Conservation (phyloP, 2,329 filamentous ascomycete species). For the Zymoseptoria crescenta region DNA sequence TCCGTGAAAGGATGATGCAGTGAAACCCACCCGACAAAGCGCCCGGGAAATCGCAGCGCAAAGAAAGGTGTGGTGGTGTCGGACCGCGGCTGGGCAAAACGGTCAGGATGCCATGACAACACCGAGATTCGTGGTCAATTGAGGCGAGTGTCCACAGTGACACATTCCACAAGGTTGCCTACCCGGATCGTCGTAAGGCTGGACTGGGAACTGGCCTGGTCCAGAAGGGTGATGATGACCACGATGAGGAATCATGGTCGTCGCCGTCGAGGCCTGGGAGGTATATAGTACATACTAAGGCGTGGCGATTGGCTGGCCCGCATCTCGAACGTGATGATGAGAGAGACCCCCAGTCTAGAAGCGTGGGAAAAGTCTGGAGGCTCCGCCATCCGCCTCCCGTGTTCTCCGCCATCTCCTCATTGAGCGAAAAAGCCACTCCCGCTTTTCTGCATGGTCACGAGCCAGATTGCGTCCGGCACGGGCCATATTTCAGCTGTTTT, state of each 20-base stretch:
- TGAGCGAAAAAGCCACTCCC: neutral
- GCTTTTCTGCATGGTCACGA: neutral
- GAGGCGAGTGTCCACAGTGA: neutral
- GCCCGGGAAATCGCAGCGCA: neutral
- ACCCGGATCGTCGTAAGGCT: neutral
- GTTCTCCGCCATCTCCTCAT: neutral
- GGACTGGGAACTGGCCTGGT: neutral
- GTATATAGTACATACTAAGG: too few relatives aligned
- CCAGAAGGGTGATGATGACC: neutral
- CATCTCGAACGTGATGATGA: neutral
- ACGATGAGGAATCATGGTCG: neutral
- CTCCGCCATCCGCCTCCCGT: neutral
- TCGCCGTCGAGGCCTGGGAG: neutral
- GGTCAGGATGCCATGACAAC: neutral
- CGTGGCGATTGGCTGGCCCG: neutral
- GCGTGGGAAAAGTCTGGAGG: neutral
- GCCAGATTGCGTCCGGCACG: neutral
- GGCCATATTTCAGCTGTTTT: neutral
- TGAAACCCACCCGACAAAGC: neutral
- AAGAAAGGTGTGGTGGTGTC: neutral
- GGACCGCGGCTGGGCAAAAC: neutral
- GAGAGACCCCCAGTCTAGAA: neutral
- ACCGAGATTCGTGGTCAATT: neutral
- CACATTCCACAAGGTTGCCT: neutral
- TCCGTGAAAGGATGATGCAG: neutral